These are phyloP conservation scores for Pascua guehoae DNA, from an alignment of 1,284 basidiomycete species.

Conservation along the genomic window DNA sequence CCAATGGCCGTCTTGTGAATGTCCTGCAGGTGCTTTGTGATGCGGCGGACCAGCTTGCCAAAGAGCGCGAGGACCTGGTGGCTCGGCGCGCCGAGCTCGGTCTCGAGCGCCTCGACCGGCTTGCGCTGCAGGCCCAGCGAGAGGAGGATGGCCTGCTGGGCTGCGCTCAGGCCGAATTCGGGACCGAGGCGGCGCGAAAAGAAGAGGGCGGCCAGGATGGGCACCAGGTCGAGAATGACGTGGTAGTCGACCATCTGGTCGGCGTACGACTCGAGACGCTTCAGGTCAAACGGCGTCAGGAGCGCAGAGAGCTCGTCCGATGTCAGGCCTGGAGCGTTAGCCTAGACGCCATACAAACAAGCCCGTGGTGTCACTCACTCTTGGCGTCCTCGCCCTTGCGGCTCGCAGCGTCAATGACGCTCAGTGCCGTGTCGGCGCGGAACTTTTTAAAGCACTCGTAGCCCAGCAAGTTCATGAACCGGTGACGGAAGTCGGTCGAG, in stretches of 20 bases:
- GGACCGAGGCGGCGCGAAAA: constrained; percentile 68
- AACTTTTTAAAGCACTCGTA: constrained; percentile 90
- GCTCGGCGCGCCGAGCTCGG: constrained; percentile 68
- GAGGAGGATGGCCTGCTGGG: constrained; percentile 83
- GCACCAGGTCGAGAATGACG: constrained; percentile 88
- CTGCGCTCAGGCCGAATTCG: constrained; percentile 67
- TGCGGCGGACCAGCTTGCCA: constrained; percentile 82
- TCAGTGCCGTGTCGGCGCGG: constrained; percentile 77
- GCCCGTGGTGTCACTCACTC: neutral
- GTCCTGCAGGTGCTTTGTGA: constrained; percentile 72
- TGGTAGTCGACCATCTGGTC: constrained; percentile 97
- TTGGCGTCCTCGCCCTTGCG: constrained; percentile 46
- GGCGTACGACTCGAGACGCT: constrained; percentile 90
- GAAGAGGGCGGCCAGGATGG: constrained; percentile 72
- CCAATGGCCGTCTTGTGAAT: constrained; percentile 75
- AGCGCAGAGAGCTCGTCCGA: constrained; percentile 68
- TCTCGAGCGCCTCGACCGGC: constrained; percentile 82
- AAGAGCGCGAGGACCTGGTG: constrained; percentile 82
- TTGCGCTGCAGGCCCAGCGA: constrained; percentile 91
- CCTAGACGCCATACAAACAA: too few species aligned
- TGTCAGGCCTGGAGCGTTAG: constrained; percentile 50
- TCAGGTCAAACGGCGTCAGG: constrained; percentile 89
- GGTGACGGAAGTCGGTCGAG: constrained; percentile 83
- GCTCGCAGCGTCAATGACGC: constrained; percentile 76
- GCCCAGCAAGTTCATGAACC: constrained; percentile 84